These are phyloP conservation scores for Anthoceros angustus DNA, from an alignment of 225 moss, liverwort and hornwort genomes.

Conservation along the genomic window DNA sequence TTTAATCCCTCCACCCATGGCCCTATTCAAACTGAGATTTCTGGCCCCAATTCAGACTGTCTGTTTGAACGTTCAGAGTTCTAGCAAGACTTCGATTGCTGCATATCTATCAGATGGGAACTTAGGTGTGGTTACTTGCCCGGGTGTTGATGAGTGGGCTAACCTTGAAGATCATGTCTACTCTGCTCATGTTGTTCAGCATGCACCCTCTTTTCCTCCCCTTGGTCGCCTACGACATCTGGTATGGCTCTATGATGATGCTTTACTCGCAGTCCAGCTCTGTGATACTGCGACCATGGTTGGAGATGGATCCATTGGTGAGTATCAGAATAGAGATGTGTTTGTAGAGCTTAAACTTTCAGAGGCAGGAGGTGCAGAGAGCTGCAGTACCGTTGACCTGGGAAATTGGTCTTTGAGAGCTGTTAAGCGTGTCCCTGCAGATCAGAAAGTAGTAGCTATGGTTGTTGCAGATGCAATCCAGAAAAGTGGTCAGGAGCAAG, in stretches of 20 bases:
- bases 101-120: slow-evolving; percentile 72
- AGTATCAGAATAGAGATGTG: slow-evolving; percentile 3
- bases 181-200: slow-evolving; percentile 26
- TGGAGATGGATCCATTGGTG: not conserved
- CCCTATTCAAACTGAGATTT: slow-evolving; percentile 48
- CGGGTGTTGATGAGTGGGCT: slow-evolving; percentile 44
- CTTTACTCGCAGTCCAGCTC: slow-evolving; percentile 44
- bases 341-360: slow-evolving; percentile 16
- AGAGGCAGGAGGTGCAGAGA: not conserved
- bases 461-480: slow-evolving; percentile 4
- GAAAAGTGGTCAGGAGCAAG: not conserved
- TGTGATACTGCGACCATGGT: slow-evolving; percentile 8
- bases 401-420: slow-evolving; percentile 12
- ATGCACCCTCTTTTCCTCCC: slow-evolving; percentile 32
- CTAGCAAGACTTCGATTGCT: slow-evolving; percentile 31
- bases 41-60: slow-evolving; percentile 60
- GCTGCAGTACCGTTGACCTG: slow-evolving; percentile 1
- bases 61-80: slow-evolving; percentile 29
- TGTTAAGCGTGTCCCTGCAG: slow-evolving; percentile 11
- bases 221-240: slow-evolving; percentile 66
- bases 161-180: slow-evolving; percentile 45
- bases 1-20: slow-evolving; percentile 88
- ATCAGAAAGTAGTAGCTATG: slow-evolving; percentile 17
- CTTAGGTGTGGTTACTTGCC: slow-evolving; percentile 41
- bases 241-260: slow-evolving; percentile 45